Percentiles rank a stretch among this genome's conserved stretches.
phyloP scores from a whole-genome alignment of 2,329 filamentous ascomycete species.

The Alternaria rosae region DNA sequence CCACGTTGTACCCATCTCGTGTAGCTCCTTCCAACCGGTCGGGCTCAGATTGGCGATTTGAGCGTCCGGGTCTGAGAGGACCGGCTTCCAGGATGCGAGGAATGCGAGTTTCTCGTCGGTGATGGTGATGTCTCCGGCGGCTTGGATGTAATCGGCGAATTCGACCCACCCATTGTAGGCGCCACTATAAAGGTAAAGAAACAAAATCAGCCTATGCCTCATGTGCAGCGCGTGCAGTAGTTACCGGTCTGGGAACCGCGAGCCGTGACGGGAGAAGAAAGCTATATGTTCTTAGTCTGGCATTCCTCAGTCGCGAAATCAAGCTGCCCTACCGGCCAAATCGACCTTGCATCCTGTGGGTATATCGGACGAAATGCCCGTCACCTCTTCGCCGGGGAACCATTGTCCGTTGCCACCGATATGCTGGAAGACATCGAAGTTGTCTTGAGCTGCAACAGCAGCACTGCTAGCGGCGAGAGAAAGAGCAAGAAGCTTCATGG shows the following conservation, averaged over 20 bases:
- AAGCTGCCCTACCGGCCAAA: conserved; percentile 51
- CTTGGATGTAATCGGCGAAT: conserved; percentile 58
- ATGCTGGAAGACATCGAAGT: conserved; percentile 45
- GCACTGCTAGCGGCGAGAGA: conserved; percentile 17
- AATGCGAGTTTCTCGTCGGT: conserved; percentile 62
- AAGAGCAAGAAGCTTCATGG: conserved; percentile 32
- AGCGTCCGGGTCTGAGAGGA: conserved; percentile 61
- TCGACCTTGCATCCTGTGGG: conserved; percentile 67
- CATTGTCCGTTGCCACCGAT: conserved; percentile 53
- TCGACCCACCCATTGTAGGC: conserved; percentile 65
- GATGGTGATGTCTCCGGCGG: conserved; percentile 58
- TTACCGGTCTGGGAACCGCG: conserved; percentile 64
- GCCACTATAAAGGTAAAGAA: conserved; percentile 45
- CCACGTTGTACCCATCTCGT: conserved; percentile 63
- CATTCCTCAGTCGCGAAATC: neutral
- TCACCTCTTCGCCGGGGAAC: conserved; percentile 57
- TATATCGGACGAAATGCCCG: conserved; percentile 61
- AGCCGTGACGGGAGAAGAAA: conserved; percentile 68
- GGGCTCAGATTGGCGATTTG: conserved; percentile 67
- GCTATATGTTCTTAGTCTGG: conserved; percentile 39
- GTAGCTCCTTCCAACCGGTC: conserved; percentile 69
- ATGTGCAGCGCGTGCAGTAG: neutral
- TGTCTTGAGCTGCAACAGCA: conserved; percentile 22
- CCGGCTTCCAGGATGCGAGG: conserved; percentile 65
- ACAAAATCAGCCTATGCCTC: neutral